These are phyloP conservation scores for Kazachstania africana DNA, from an alignment of 805 yeast genomes.

Conservation along the genomic window DNA sequence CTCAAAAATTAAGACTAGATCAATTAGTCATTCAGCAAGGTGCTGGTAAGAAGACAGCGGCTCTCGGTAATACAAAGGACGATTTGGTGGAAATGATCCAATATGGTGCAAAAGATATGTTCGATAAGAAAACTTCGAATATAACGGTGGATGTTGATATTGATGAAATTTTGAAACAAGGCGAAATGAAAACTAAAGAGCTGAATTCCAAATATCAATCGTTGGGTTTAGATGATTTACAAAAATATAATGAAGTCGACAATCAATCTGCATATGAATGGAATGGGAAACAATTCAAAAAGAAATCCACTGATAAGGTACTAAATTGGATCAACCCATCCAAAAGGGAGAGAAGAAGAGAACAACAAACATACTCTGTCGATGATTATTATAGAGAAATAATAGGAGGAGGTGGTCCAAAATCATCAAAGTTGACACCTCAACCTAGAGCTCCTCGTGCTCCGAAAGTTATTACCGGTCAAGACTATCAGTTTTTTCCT, in stretches of 20 bases:
- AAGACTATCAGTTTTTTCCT: slow-evolving; percentile 68
- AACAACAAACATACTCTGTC: slow-evolving; percentile 65
- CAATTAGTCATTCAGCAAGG: slow-evolving; percentile 95
- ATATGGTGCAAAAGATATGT: slow-evolving; percentile 86
- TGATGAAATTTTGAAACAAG: slow-evolving; percentile 68
- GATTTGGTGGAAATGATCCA: slow-evolving; percentile 31
- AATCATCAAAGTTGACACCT: slow-evolving; percentile 27
- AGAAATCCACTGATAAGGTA: slow-evolving; percentile 27
- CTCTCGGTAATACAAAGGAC: slow-evolving; percentile 39
- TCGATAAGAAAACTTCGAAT: slow-evolving; percentile 38
- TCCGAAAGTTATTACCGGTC: slow-evolving; percentile 52
- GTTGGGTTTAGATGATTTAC: slow-evolving; percentile 86
- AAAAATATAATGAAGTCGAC: slow-evolving; percentile 60
- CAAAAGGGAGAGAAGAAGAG: slow-evolving; percentile 46
- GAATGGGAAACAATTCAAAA: slow-evolving; percentile 70
- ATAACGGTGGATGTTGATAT: slow-evolving; percentile 47
- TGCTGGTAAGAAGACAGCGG: slow-evolving; percentile 31
- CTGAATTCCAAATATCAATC: slow-evolving; percentile 74
- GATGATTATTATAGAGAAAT: slow-evolving; percentile 71
- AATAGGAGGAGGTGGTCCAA: slow-evolving; percentile 25
- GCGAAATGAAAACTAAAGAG: slow-evolving; percentile 70
- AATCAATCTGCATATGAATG: slow-evolving; percentile 90
- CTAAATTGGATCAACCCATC: slow-evolving; percentile 62
- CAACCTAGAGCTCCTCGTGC: slow-evolving; percentile 39
- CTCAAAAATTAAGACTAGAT: slow-evolving; percentile 82